Evolutionary conservation across 331 rosid species (phyloP), one percentile per base, ranked within the genome.

Genomic region (Dryas integrifolia): DNA sequence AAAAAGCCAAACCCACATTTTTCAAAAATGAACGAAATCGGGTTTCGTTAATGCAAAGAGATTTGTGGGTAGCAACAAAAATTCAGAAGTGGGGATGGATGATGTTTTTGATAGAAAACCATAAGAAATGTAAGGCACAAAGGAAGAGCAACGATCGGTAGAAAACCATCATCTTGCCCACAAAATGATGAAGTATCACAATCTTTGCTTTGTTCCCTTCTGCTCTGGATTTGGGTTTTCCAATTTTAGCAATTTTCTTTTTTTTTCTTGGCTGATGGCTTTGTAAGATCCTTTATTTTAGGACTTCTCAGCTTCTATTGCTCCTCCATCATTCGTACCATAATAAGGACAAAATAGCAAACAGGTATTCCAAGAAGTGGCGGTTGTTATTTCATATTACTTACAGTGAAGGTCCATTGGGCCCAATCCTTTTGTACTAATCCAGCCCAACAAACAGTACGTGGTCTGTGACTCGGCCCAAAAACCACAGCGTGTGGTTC

Each of bases 281-380:
- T 69, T 65, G 65, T 50, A 16, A 51, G 89, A 90, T 87, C 97
- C 97, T 82, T 55, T 35, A 78, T 73, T 87, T 86, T 56, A 80
- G 97, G 88, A 66, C 76, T 9, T 66, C 72, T 78, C 51, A 72
- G 24, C 58, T 49, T 67, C 44, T 64, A 61, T 40, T 15, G 58
- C 35, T 77, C 68, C 53, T 45, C 72, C 55, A 58, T 50, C 55
- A 40, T 61, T 69, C 50, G 26, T 60, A 82, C 65, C 72, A 59
- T 11, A 18, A 53, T 9, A 47, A n/a, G 65, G 79, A 72, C 72
- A 53, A 65, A 75, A 79, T 72, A 83, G 76, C 52, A 80, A 79
- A 77, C 79, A 26, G 77, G 67, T 70, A 51, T 41, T 39, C 30
- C 3, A 72, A 76, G 52, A 76, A 77, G 51, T 18, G 65, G 74